These are phyloP conservation scores for Candida easanensis DNA, from an alignment of 805 yeast genomes.

Conservation along the genomic window DNA sequence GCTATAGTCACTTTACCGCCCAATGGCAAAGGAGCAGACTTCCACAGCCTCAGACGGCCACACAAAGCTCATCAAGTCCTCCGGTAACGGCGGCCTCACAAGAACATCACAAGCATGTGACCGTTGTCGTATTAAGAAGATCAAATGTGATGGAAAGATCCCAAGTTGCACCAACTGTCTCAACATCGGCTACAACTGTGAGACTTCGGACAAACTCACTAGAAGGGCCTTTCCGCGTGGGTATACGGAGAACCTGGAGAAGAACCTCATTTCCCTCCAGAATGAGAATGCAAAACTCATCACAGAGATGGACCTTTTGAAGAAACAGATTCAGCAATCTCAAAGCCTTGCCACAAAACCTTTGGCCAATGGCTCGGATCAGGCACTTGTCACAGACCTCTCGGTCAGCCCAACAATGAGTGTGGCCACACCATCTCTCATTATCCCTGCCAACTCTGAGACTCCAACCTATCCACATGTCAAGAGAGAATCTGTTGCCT, in stretches of 20 bases:
- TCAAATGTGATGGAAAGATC: constrained; percentile 68
- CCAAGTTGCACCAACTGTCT: constrained; percentile 68
- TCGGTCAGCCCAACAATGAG: not conserved
- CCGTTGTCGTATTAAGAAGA: constrained; percentile 72
- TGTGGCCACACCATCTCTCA: constrained; percentile 1
- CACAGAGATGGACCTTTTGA: constrained; percentile 31
- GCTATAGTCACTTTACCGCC: not conserved
- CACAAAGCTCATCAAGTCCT: constrained; percentile 27
- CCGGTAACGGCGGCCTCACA: constrained; percentile 26
- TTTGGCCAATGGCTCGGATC: constrained; percentile 4
- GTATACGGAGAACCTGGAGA: constrained; percentile 72
- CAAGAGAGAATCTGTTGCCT: constrained; percentile 10
- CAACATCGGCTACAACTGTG: constrained; percentile 63
- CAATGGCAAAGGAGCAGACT: not conserved
- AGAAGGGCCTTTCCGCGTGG: constrained; percentile 81
- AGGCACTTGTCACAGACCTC: not conserved
- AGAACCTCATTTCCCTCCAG: constrained; percentile 57
- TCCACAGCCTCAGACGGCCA: constrained; percentile 1
- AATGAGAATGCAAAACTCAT: constrained; percentile 45
- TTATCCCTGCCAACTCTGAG: constrained; percentile 1
- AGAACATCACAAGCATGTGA: constrained; percentile 81
- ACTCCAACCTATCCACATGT: not conserved
- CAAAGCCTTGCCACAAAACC: not conserved
- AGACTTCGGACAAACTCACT: constrained; percentile 69
- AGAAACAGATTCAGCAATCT: constrained; percentile 8